Conservation (phyloP, 1,284 basidiomycete genomes). For the Malassezia equina region DNA sequence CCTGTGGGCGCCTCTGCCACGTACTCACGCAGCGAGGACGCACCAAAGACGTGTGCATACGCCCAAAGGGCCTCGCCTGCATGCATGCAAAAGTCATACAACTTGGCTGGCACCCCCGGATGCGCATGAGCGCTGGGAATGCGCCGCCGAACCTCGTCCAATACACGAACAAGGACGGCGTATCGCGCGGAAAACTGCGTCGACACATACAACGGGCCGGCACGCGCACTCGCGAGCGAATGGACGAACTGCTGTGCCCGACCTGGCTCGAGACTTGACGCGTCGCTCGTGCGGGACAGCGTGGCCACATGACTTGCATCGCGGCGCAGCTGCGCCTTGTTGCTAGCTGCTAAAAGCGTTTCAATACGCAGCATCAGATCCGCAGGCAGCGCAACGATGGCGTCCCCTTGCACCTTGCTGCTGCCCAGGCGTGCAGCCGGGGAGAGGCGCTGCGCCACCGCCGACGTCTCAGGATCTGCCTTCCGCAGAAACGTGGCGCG, state of each 20-base stretch:
- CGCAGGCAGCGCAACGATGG: slow-evolving; percentile 1
- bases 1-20: slow-evolving; percentile 3
- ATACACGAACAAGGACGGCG: slow-evolving; percentile 13
- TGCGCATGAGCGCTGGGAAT: background rate
- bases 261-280: background rate
- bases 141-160: slow-evolving; percentile 15
- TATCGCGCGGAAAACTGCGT: slow-evolving; percentile 13
- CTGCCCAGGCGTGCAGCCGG: slow-evolving; percentile 17
- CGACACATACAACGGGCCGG: slow-evolving; percentile 3
- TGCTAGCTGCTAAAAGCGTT: background rate
- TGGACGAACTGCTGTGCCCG: background rate
- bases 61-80: slow-evolving; percentile 42
- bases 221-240: slow-evolving; percentile 4
- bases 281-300: slow-evolving; percentile 1
- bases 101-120: slow-evolving; percentile 24
- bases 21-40: background rate
- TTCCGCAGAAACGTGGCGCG: background rate
- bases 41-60: slow-evolving; percentile 26
- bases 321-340: slow-evolving; percentile 8
- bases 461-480: background rate
- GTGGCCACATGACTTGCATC: background rate
- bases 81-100: slow-evolving; percentile 32
- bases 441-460: slow-evolving; percentile 14
- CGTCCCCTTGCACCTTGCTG: slow-evolving; percentile 4
- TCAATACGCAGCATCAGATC: background rate